phyloP scores from a whole-genome alignment of 805 yeast genomes.

The Clavispora asparagi region DNA sequence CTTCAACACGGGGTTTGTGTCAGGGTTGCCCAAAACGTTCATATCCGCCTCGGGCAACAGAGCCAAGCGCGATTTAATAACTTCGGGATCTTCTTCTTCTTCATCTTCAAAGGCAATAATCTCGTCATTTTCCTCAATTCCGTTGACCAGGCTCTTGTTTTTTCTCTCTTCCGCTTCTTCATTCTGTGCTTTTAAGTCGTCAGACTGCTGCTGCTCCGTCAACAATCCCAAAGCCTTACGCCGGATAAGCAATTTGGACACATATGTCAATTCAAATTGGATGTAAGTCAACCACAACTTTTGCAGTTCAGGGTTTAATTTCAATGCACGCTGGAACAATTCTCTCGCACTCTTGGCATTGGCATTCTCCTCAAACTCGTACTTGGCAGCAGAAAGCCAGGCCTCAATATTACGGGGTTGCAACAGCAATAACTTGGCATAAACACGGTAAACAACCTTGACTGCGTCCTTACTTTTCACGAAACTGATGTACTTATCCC shows the following conservation, averaged over 20 bases:
- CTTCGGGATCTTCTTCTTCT: constrained; percentile 46
- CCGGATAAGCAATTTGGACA: constrained; percentile 77
- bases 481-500: constrained; percentile 72
- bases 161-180: constrained; percentile 29
- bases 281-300: constrained; percentile 82
- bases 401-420: constrained; percentile 90
- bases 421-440: constrained; percentile 70
- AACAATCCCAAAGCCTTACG: constrained; percentile 76
- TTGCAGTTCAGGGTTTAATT: constrained; percentile 72
- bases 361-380: constrained; percentile 85
- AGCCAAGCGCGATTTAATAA: constrained; percentile 58
- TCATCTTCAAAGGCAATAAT: constrained; percentile 40
- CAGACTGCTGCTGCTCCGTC: constrained; percentile 63
- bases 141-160: constrained; percentile 12
- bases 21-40: constrained; percentile 80
- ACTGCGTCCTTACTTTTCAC: constrained; percentile 65
- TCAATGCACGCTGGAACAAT: constrained; percentile 75
- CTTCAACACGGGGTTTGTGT: constrained; percentile 67
- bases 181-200: constrained; percentile 35
- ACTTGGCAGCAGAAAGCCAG: constrained; percentile 93
- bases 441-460: constrained; percentile 68
- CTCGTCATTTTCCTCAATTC: constrained; percentile 26
- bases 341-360: constrained; percentile 86
- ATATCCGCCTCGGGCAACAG: constrained; percentile 83
- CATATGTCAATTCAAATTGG: constrained; percentile 81